Percentiles rank a stretch among this genome's conserved stretches.
Evolutionary conservation across 1,284 basidiomycete species (phyloP).

Genomic region (Malassezia brasiliensis): DNA sequence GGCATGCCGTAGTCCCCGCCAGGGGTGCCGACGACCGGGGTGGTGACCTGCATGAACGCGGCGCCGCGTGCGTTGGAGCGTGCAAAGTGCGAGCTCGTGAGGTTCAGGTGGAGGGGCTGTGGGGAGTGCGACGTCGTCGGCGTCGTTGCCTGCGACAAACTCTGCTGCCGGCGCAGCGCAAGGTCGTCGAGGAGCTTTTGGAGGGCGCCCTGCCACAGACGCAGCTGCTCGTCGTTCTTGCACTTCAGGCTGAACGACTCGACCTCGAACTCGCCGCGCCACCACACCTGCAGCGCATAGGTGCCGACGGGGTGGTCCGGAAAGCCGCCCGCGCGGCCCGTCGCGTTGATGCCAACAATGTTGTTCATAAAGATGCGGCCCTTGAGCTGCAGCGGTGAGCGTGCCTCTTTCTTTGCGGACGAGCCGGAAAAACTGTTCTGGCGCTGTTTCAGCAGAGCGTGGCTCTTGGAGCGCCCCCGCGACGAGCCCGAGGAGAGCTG

Average conservation of each 20-base stretch:
- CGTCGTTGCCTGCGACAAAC: constrained; percentile 6
- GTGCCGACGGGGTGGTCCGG: constrained; percentile 29
- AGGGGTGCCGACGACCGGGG: constrained; percentile 2
- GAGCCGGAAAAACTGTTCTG: constrained; percentile 15
- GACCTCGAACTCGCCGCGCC: constrained; percentile 77
- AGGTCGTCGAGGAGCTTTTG: constrained; percentile 67
- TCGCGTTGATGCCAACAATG: constrained; percentile 62
- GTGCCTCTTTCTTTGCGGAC: constrained; percentile 49
- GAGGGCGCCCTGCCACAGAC: constrained; percentile 81
- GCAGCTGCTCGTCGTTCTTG: constrained; percentile 81
- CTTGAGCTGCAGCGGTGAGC: constrained; percentile 68
- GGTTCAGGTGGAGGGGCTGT: constrained; percentile 1
- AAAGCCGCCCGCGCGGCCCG: constrained; percentile 49
- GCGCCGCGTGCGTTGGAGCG: background rate
- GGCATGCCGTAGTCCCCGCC: background rate
- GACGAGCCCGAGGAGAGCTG: constrained; percentile 46
- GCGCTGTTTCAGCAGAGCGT: constrained; percentile 28
- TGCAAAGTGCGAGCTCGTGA: background rate
- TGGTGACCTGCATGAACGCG: constrained; percentile 12
- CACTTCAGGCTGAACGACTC: constrained; percentile 92
- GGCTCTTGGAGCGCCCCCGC: constrained; percentile 27
- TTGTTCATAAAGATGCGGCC: constrained; percentile 96
- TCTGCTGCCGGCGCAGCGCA: constrained; percentile 27
- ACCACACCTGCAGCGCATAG: constrained; percentile 67
- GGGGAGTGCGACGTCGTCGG: background rate